Evolutionary conservation across 768 basidiomycete species (phyloP).

Genomic region (Crassisporium funariophilum): DNA sequence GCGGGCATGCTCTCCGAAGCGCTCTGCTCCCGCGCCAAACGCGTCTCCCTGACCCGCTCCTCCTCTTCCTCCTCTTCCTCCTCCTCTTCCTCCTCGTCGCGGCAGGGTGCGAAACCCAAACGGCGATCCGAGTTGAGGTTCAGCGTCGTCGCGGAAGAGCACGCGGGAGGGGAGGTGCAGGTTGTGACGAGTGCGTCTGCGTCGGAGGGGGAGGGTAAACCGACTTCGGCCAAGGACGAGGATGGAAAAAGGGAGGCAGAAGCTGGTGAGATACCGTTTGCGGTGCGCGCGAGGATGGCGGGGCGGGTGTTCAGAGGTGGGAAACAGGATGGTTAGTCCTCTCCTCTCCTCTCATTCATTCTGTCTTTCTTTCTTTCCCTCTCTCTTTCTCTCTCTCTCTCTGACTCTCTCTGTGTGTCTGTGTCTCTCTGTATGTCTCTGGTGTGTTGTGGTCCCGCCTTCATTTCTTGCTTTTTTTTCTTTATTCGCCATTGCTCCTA

Average conservation of each 20-base stretch:
- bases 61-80: slow-evolving; percentile 6
- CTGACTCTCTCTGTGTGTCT: background rate
- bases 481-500: background rate
- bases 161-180: no score
- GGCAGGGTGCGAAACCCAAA: no score
- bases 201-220: no score
- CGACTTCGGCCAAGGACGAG: background rate
- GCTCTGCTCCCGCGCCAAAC: slow-evolving; percentile 74
- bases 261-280: slow-evolving; percentile 76
- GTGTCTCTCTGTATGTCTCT: background rate
- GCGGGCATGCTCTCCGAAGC: slow-evolving; percentile 79
- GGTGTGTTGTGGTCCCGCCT: background rate
- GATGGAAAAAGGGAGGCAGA: slow-evolving; percentile 11
- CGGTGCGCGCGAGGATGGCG: slow-evolving; percentile 71
- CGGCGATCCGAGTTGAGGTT: no score
- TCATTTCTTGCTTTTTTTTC: background rate
- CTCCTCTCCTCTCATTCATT: slow-evolving; percentile 5
- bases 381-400: background rate
- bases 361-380: background rate
- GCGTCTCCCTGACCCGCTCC: slow-evolving; percentile 55
- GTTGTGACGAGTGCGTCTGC: no score
- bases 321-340: slow-evolving; percentile 76
- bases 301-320: slow-evolving; percentile 77
- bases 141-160: no score
- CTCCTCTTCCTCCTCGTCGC: slow-evolving; percentile 1